Evolutionary conservation across 768 basidiomycete species (phyloP).

Genomic region (Russula foetens): DNA sequence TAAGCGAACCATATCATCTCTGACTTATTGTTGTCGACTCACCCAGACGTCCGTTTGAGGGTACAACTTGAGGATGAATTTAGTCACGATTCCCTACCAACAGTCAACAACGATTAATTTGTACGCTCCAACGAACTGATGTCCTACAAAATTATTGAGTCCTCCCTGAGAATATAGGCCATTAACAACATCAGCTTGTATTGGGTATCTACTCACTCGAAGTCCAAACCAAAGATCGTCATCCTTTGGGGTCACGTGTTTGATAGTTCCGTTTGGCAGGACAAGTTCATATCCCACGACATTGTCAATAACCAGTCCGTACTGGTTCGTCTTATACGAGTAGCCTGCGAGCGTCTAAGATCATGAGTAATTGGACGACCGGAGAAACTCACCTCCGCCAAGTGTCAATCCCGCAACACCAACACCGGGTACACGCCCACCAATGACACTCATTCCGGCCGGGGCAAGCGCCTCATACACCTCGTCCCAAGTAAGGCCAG

Average conservation of each 20-base stretch:
- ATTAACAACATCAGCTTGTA: too few relatives aligned
- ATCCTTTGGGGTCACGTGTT: background rate
- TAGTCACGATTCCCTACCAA: constrained; percentile 6
- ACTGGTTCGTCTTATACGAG: constrained; percentile 26
- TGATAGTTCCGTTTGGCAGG: constrained; percentile 24
- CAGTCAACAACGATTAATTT: background rate
- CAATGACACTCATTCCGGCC: constrained; percentile 18
- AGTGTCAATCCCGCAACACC: constrained; percentile 22
- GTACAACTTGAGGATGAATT: constrained; percentile 19
- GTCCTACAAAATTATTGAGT: constrained; percentile 10
- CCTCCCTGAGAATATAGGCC: constrained; percentile 7
- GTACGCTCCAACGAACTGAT: too few relatives aligned
- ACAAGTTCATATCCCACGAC: constrained; percentile 25
- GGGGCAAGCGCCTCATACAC: constrained; percentile 17
- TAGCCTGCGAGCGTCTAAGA: constrained; percentile 20
- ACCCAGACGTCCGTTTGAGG: constrained; percentile 24
- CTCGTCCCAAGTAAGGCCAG: constrained; percentile 25
- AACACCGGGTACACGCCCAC: constrained; percentile 20
- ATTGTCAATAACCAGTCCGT: constrained; percentile 31
- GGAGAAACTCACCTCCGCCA: constrained; percentile 18
- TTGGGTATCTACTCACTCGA: constrained; percentile 1
- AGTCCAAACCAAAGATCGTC: constrained; percentile 13
- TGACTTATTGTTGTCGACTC: too few relatives aligned
- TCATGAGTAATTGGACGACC: background rate
- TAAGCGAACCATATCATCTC: too few relatives aligned